Evolutionary conservation across 1,139 yeast species (phyloP).

Genomic region (Pichia norvegensis): DNA sequence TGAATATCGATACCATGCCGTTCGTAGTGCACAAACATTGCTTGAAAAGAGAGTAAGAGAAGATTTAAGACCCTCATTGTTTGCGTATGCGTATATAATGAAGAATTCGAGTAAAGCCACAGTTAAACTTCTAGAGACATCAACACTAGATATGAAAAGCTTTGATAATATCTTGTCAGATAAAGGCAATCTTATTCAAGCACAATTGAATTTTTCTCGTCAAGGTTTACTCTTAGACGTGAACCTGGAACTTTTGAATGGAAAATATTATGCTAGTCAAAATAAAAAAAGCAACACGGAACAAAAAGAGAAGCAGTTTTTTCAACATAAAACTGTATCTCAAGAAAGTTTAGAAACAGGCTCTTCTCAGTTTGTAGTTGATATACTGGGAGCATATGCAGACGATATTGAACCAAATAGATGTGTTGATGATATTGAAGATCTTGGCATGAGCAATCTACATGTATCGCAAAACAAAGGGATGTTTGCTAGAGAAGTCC

Average conservation of each 20-base stretch:
- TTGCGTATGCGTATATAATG: slow-evolving; percentile 4
- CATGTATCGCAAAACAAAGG: neutral
- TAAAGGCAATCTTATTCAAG: neutral
- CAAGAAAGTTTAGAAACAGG: neutral
- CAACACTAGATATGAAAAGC: neutral
- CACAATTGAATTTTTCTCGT: neutral
- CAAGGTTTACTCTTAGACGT: neutral
- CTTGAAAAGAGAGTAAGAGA: slow-evolving; percentile 7
- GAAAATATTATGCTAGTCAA: neutral
- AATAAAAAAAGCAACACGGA: neutral
- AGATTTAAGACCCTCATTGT: slow-evolving; percentile 7
- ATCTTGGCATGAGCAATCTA: too few relatives aligned
- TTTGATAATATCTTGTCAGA: neutral
- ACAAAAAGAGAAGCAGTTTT: neutral
- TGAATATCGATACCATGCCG: slow-evolving; percentile 1
- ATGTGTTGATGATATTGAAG: neutral
- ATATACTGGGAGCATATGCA: neutral
- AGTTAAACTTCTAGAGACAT: neutral
- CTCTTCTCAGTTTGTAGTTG: neutral
- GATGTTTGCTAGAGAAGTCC: neutral
- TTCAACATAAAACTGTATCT: neutral
- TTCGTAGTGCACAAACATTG: slow-evolving; percentile 3
- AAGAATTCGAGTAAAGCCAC: neutral
- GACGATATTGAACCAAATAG: neutral
- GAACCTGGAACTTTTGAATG: neutral